Evolutionary conservation across 176 grass and related monocot genomes (phyloP), one percentile per base, ranked within the genome.

Genomic region (Carex kokanica): DNA sequence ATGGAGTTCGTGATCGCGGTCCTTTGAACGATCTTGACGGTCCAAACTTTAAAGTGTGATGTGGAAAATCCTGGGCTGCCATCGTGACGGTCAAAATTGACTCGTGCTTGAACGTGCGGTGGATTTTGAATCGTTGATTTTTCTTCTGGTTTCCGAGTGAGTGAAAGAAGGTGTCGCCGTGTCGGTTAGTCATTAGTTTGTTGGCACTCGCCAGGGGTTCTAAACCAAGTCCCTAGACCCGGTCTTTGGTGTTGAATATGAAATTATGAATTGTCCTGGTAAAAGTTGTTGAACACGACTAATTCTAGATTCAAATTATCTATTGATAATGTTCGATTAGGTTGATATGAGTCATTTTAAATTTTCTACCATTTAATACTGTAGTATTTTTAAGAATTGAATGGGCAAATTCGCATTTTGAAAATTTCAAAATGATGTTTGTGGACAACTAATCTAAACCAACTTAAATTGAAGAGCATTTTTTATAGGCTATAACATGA

Each of bases 81-180:
- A 71, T 71, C 67, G 8, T 21, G 34, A 71, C 38, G 7, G 67
- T 71, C 67, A 47, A 71, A 71, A 71, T 71, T 47, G 67, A 20
- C 67, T 41, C 38, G 67, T 71, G 67, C 67, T 71, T 71, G 18
- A 45, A 71, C 3, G 11, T 9, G 7, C 27, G 38, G 17, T 18
- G 65, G 18, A 20, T n/a, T 17, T 71, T 71, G 38, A 71, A 71
- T 47, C 18, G 2, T 20, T 71, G 36, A 71, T 18, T 71, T 71
- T 71, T 41, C 38, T 71, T 41, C 38, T 21, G 38, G 8, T 47
- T 71, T 43, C 17, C 66, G 17, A 70, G 34, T 21, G 67, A 61
- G 59, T 24, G 2, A 61, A 16, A 47, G 43, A 43, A 10, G n/a
- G 59, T 25, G 59, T n/a, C n/a, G n/a, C n/a, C n/a, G n/a, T n/a